Evolutionary conservation across 2,329 filamentous ascomycete species (phyloP), one percentile per base, ranked within the genome.

Genomic region (Bretziella fagacearum): DNA sequence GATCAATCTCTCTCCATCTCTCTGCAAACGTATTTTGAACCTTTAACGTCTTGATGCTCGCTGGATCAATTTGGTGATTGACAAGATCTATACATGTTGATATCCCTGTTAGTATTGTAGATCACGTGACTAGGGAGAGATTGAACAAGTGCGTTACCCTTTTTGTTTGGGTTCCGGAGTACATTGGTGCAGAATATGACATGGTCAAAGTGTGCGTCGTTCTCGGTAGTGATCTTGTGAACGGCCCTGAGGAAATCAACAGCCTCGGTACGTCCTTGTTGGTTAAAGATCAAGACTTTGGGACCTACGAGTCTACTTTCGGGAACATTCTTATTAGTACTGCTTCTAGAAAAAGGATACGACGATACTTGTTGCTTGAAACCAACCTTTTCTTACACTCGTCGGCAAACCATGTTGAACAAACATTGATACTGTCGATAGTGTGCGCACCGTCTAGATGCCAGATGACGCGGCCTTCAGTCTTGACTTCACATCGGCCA

Each of bases 401-500:
- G 7, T 61, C 60, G 2, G 76, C 73, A 57, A 94, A 96, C 87
- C 87, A 95, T 52, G 74, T 73, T 0, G 79, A 79, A 3, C 85
- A 84, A 53, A 84, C 73, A 53, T 81, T 74, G 47, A 98, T 79
- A 58, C 86, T 95, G 58, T 96, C 89, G 3, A 81, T 69, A 0
- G 89, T 98, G 62, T 98, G 91, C 2, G 86, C 91, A 6, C 91
- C 87, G 58, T 98, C 91, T 17, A 98, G 74, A 57, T 87, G 81
- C 87, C 89, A 98, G 13, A 69, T 70, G 4, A 93, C 65, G 2
- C 57, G 56, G 1, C 32, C 45, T 23, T 51, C 46, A 10, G 15
- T 18, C 55, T 71, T 74, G 33, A 70, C 63, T 53, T 80, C 74
- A 57, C 87, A 95, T 39, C 91, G 73, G 3, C 89, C 91, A 33